These are phyloP conservation scores for Mucor mucedo DNA, from an alignment of 371 early-diverging fungal genomes.

Conservation along the genomic window DNA sequence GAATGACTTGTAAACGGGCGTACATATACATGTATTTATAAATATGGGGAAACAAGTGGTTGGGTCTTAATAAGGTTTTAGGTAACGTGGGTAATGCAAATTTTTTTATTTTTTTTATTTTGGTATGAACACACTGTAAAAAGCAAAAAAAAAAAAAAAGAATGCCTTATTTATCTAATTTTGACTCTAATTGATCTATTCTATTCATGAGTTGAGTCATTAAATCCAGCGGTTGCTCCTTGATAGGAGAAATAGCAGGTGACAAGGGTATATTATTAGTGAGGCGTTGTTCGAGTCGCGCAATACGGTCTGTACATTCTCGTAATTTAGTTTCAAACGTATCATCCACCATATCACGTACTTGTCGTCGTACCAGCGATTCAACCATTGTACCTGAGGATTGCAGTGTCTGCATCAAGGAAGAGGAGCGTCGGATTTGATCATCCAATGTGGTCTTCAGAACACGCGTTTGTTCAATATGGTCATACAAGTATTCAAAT, in stretches of 20 bases:
- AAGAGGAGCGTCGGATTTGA: constrained; percentile 75
- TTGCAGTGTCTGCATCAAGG: constrained; percentile 75
- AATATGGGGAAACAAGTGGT: no score
- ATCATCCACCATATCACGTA: constrained; percentile 42
- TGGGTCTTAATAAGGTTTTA: constrained; percentile 1
- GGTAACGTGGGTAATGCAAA: constrained; percentile 14
- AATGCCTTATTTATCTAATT: constrained; percentile 24
- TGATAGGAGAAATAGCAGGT: constrained; percentile 21
- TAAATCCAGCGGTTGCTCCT: constrained; percentile 16
- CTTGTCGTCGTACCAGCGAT: constrained; percentile 67
- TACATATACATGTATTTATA: no score
- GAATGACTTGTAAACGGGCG: no score
- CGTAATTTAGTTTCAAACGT: constrained; percentile 25
- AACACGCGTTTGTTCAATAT: constrained; percentile 55
- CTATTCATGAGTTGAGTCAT: constrained; percentile 38
- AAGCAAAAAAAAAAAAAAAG: not conserved
- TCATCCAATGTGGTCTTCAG: constrained; percentile 72
- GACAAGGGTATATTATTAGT: constrained; percentile 16
- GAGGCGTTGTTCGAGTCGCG: constrained; percentile 28
- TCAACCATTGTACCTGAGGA: constrained; percentile 76
- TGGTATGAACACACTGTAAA: not conserved
- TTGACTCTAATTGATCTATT: constrained; percentile 41
- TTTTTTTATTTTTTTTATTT: constrained; percentile 15
- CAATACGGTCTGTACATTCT: constrained; percentile 34
- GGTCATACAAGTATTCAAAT: constrained; percentile 62